Evolutionary conservation across 129 eudicot genomes (phyloP).

Genomic region (Apium graveolens): DNA sequence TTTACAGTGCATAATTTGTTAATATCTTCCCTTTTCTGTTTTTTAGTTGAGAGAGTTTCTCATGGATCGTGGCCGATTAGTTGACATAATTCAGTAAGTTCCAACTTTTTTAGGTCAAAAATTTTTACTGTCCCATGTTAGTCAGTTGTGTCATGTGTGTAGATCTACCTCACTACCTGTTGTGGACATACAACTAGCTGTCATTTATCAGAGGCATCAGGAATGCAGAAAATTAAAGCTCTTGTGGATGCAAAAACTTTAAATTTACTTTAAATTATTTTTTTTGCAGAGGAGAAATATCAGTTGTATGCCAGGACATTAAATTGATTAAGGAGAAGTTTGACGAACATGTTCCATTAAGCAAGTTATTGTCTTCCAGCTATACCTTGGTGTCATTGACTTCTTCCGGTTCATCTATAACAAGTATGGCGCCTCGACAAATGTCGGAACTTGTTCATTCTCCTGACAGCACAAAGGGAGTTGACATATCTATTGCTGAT

Average conservation of each 20-base stretch:
- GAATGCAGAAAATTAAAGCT: background rate
- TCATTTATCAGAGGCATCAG: background rate
- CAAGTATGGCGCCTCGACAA: conserved; percentile 17
- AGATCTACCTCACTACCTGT: background rate
- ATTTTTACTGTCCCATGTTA: background rate
- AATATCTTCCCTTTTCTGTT: background rate
- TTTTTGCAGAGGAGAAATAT: conserved; percentile 75
- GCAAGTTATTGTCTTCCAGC: conserved; percentile 40
- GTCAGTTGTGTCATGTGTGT: background rate
- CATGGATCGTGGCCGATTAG: conserved; percentile 69
- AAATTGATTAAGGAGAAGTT: conserved; percentile 60
- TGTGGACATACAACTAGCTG: background rate
- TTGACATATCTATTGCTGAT: background rate
- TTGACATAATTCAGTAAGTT: conserved; percentile 59
- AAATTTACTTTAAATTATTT: background rate
- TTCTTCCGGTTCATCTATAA: conserved; percentile 44
- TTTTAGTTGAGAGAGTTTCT: conserved; percentile 73
- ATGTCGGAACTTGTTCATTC: conserved; percentile 13
- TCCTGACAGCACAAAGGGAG: conserved; percentile 10
- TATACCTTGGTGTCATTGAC: conserved; percentile 39
- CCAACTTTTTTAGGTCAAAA: background rate
- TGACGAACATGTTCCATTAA: conserved; percentile 43
- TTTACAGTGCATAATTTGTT: background rate
- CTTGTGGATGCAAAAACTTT: background rate
- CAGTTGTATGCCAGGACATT: conserved; percentile 73